Base-by-base conservation (phyloP, 148 eudicot genomes). In the Limonium bicolor region DNA sequence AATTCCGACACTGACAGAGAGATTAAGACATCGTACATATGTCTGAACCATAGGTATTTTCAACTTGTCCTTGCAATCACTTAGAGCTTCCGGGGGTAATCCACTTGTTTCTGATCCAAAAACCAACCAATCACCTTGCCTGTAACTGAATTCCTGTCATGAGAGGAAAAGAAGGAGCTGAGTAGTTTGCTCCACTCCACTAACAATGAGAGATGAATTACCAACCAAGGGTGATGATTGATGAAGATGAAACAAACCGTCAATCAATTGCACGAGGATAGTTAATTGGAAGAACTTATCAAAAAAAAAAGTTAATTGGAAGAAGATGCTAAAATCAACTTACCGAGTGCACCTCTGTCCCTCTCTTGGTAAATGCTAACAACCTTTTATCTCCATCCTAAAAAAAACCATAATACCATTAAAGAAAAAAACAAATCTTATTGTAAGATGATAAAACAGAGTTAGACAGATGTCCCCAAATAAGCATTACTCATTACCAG, bases 1-100 rank as follows among this genome's bases (percentile, higher is more conserved):
- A 62, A 90, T 76, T 42, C 99, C 99, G 39, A 84, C 99, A 65
- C 99, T 90, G 4, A 90, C 99, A 4, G 99, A 90, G 29, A 90
- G 64, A 69, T 90, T 90, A 46, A 90, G 72, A 58, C 95, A 90
- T 59, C 99, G 72, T 20, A 90, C 99, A 61, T 85, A 80, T 4
- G 95, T 84, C 29, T 85, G 92, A 46, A 90, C 76, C 95, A 90
- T 90, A 10, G 97, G 97, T 20, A 90, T 90, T 41, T 68, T 72
- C 22, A 65, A 48, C 61, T 82, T 76, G 23, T 37, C 64, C 60
- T 46, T 65, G 54, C 97, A 90, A 53, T 90, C 97, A 32, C 33
- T 43, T 35, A 90, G 70, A 14, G 57, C 95, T 41, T 84, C 93
- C 18, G 80, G 74, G 5, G 97, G 95, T 17, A 90, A 57, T 24